Percentiles rank a stretch among this genome's conserved stretches.
These are phyloP conservation scores for Termitomyces sp. DNA, from an alignment of 768 basidiomycete species.

Conservation along the genomic window DNA sequence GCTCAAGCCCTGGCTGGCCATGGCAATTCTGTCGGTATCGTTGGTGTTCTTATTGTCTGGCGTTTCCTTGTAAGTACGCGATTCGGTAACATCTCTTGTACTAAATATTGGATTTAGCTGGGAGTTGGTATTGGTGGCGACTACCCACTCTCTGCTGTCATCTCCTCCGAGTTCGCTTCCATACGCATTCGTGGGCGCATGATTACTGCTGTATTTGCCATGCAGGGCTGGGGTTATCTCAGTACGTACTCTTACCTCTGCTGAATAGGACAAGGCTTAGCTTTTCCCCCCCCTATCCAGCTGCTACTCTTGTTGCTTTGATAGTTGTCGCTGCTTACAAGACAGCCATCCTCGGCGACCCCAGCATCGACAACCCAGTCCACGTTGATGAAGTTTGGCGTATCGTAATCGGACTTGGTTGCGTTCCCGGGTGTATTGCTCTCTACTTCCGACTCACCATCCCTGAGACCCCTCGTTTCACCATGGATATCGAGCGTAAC, in stretches of 20 bases:
- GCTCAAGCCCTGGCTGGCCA: constrained; percentile 77
- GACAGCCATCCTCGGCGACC: constrained; percentile 36
- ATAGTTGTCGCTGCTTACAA: constrained; percentile 71
- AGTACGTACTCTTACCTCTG: constrained; percentile 28
- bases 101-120: constrained; percentile 32
- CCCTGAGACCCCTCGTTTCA: constrained; percentile 86
- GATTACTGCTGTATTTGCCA: constrained; percentile 84
- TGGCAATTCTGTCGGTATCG: constrained; percentile 60
- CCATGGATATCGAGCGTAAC: constrained; percentile 89
- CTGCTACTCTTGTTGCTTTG: constrained; percentile 60
- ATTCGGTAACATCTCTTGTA: constrained; percentile 16
- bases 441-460: constrained; percentile 92
- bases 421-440: constrained; percentile 75
- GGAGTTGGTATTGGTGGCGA: constrained; percentile 87
- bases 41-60: constrained; percentile 79
- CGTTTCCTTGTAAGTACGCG: constrained; percentile 52
- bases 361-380: constrained; percentile 27
- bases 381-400: constrained; percentile 81
- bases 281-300: constrained; percentile 22
- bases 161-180: constrained; percentile 84
- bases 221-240: constrained; percentile 87
- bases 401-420: constrained; percentile 82
- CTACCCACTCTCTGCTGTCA: constrained; percentile 80
- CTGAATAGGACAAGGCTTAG: not conserved
- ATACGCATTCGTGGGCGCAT: constrained; percentile 74